Evolutionary conservation across 108 stramenopile species (phyloP).

Genomic region (Cyclotella choctawhatcheeana): DNA sequence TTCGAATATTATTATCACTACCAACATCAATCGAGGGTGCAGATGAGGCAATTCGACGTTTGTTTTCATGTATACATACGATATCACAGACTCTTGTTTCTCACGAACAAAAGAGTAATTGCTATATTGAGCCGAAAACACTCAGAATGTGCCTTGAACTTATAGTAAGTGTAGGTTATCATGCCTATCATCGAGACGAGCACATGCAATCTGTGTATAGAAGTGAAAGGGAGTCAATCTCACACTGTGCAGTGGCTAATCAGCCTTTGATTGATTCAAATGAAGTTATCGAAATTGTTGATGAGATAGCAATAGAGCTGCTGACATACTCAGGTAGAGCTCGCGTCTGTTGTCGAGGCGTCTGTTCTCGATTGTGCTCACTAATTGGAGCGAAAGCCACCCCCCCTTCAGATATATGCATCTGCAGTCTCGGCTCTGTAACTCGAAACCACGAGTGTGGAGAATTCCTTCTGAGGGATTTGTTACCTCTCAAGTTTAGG

Average conservation of each 20-base stretch:
- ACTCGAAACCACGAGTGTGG: constrained; percentile 5
- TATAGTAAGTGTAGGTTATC: constrained; percentile 35
- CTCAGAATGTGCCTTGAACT: not conserved
- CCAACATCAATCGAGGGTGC: not conserved
- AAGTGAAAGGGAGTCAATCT: constrained; percentile 35
- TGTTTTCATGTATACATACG: constrained; percentile 24
- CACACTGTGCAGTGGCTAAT: constrained; percentile 34
- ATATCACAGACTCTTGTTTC: constrained; percentile 23
- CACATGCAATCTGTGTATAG: not conserved
- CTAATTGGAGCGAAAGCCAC: constrained; percentile 18
- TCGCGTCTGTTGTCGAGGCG: constrained; percentile 10
- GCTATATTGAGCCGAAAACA: constrained; percentile 22
- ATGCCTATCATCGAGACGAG: constrained; percentile 15
- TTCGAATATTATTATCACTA: constrained; percentile 36
- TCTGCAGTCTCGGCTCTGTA: constrained; percentile 23
- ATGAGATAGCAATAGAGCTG: not conserved
- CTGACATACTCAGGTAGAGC: not conserved
- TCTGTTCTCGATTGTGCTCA: constrained; percentile 28
- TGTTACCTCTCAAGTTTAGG: constrained; percentile 31
- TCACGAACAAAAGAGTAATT: constrained; percentile 16
- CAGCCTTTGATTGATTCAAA: constrained; percentile 17
- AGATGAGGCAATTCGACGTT: constrained; percentile 1
- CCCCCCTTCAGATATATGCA: constrained; percentile 6
- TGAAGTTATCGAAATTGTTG: constrained; percentile 8
- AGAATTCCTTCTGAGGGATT: not conserved